Conservation (phyloP, 1,284 basidiomycete species). For the Austroboletus niveus region DNA sequence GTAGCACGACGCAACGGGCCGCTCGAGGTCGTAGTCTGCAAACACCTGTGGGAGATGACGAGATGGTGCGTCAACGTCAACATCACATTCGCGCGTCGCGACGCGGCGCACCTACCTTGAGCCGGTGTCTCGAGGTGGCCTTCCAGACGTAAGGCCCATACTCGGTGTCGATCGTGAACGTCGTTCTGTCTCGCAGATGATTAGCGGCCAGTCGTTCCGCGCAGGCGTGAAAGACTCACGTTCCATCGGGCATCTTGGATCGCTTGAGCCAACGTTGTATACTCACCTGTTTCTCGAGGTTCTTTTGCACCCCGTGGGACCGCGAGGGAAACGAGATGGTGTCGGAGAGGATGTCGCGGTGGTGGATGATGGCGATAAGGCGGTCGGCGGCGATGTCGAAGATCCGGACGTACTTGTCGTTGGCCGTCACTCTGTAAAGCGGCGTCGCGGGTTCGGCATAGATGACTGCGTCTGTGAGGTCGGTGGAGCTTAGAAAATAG, state of each 20-base stretch:
- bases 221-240: slow-evolving; percentile 13
- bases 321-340: slow-evolving; percentile 25
- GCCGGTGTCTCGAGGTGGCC: slow-evolving; percentile 18
- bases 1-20: slow-evolving; percentile 22
- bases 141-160: slow-evolving; percentile 28
- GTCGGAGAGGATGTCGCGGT: slow-evolving; percentile 25
- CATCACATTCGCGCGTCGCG: neutral
- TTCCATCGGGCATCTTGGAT: slow-evolving; percentile 21
- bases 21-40: slow-evolving; percentile 24
- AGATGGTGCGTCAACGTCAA: neutral
- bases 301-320: neutral
- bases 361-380: slow-evolving; percentile 27
- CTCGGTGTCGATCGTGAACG: slow-evolving; percentile 23
- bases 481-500: slow-evolving; percentile 27
- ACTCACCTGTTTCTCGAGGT: slow-evolving; percentile 4
- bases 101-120: slow-evolving; percentile 14
- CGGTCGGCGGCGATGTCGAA: slow-evolving; percentile 8
- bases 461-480: slow-evolving; percentile 17
- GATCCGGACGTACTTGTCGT: slow-evolving; percentile 18
- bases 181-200: slow-evolving; percentile 6
- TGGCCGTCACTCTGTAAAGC: slow-evolving; percentile 24
- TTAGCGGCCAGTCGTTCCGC: neutral
- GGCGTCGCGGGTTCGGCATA: slow-evolving; percentile 18
- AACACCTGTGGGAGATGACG: slow-evolving; percentile 15
- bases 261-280: slow-evolving; percentile 30